Conservation (phyloP, 1,139 yeast genomes). For the Blastobotrys persicus region DNA sequence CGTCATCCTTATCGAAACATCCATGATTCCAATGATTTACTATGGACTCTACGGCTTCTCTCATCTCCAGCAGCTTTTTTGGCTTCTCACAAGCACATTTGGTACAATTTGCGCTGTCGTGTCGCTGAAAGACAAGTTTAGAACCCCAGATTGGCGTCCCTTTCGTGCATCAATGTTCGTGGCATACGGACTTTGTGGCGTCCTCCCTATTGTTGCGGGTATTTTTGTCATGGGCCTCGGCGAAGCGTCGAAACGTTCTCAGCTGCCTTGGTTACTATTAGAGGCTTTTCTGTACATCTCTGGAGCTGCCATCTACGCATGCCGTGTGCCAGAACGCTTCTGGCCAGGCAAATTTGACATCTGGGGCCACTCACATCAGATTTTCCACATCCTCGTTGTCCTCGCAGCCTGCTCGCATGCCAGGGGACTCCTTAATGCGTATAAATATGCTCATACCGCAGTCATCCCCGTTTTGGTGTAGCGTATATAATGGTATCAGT, state of each 20-base stretch:
- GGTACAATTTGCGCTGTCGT: slow-evolving; percentile 64
- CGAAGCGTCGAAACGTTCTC: slow-evolving; percentile 51
- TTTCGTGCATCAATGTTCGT: slow-evolving; percentile 78
- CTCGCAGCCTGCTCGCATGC: slow-evolving; percentile 78
- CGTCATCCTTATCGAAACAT: slow-evolving; percentile 68
- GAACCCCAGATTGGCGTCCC: slow-evolving; percentile 70
- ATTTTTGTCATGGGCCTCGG: slow-evolving; percentile 44
- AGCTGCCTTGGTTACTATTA: slow-evolving; percentile 56
- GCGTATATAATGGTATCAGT: not conserved
- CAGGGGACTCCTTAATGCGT: slow-evolving; percentile 60
- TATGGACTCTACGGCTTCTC: slow-evolving; percentile 49
- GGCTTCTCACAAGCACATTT: slow-evolving; percentile 49
- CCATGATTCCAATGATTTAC: slow-evolving; percentile 66
- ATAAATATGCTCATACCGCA: slow-evolving; percentile 35
- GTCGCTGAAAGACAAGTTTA: slow-evolving; percentile 64
- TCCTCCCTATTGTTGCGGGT: slow-evolving; percentile 64
- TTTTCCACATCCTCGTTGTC: slow-evolving; percentile 80
- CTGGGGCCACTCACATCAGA: slow-evolving; percentile 84
- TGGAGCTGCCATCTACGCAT: slow-evolving; percentile 80
- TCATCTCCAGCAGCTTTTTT: slow-evolving; percentile 44
- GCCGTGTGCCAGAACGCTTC: slow-evolving; percentile 71
- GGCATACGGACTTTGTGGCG: slow-evolving; percentile 75
- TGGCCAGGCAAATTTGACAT: slow-evolving; percentile 67
- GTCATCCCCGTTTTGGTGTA: not conserved
- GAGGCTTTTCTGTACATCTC: slow-evolving; percentile 74